Base-by-base conservation (phyloP, 176 grass and related monocot species). In the Ensete ventricosum region DNA sequence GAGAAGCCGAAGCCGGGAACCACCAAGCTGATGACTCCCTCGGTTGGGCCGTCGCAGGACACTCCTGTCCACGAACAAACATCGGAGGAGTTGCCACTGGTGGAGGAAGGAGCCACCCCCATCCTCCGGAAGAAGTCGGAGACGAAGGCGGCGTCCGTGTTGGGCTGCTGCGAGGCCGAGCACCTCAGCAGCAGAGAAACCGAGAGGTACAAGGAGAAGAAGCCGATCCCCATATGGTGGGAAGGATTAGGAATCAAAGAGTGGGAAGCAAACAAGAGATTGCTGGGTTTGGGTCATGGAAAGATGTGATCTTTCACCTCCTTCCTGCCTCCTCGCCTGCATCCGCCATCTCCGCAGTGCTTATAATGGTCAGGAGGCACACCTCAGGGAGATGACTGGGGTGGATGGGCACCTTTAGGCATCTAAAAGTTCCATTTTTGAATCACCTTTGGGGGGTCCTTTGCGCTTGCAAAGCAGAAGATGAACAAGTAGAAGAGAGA, bases 121-220 rank as follows among this genome's bases (percentile, higher is more conserved):
- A 91, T 87, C 78, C 81, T 83, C 55, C 11, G 65, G 79, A 91
- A 90, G 79, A 99, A 99, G 11, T 62, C 55, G 20, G 82, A 73
- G 66, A 99, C 84, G 71, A 87, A 91, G 81, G 55, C 94, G 66
- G 75, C 95, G 78, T 99, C 95, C 53, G 95, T 89, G 88, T 99
- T 99, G 53, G 82, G 86, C 65, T 87, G 88, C 74, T 91, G 95
- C 57, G 84, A 84, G 74, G 64, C 69, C 11, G 50, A 73, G 66
- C 69, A 53, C 48, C 50, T 9, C 48, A 80, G 14, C 14, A 80
- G 58, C 43, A 80, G 43, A 2, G 34, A 21, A n/a, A 80, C 2
- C 8, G 78, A 63, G 23, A 80, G 55, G 34, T 53, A 73, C 13
- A 50, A 64, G 53, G 50, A 20, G 20, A 80, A 2, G 55, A 71